phyloP scores from a whole-genome alignment of 1,284 basidiomycete genomes.

The Cystobasidiaceae sp. region DNA sequence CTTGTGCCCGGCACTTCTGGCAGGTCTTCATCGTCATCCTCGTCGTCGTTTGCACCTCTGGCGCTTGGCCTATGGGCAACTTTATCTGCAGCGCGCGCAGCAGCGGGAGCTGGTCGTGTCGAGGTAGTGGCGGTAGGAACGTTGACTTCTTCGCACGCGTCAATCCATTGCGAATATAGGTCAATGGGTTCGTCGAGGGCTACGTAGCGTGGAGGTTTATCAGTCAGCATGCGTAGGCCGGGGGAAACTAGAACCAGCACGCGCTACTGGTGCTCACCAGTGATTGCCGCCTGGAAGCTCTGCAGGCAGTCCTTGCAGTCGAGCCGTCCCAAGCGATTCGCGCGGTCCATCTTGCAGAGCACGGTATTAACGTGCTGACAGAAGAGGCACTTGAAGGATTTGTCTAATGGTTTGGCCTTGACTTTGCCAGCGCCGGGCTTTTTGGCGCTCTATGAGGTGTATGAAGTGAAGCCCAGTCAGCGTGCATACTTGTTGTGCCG shows the following conservation, averaged over 20 bases:
- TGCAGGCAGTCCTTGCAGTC: constrained; percentile 48
- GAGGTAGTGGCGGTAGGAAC: not conserved
- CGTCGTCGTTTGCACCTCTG: not conserved
- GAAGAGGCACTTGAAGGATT: constrained; percentile 49
- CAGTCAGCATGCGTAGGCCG: not conserved
- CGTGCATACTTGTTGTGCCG: no score
- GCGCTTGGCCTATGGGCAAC: not conserved
- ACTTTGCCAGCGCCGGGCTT: constrained; percentile 33
- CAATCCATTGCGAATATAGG: constrained; percentile 49
- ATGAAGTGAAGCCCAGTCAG: not conserved
- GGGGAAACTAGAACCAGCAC: no score
- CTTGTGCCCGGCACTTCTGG: not conserved
- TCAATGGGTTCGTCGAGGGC: constrained; percentile 49
- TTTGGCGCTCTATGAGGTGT: constrained; percentile 6
- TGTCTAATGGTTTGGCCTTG: constrained; percentile 40
- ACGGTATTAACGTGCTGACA: constrained; percentile 24
- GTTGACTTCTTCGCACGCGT: constrained; percentile 45
- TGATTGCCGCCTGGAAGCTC: constrained; percentile 43
- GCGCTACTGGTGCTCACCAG: constrained; percentile 29
- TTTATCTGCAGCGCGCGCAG: not conserved
- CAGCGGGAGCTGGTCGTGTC: not conserved
- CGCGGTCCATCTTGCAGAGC: constrained; percentile 44
- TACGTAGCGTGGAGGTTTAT: not conserved
- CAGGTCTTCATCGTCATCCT: constrained; percentile 28
- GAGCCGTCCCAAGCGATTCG: constrained; percentile 45